These are phyloP conservation scores for Sorghum bicolor DNA, from an alignment of 176 grass and related monocot species.

Conservation along the genomic window DNA sequence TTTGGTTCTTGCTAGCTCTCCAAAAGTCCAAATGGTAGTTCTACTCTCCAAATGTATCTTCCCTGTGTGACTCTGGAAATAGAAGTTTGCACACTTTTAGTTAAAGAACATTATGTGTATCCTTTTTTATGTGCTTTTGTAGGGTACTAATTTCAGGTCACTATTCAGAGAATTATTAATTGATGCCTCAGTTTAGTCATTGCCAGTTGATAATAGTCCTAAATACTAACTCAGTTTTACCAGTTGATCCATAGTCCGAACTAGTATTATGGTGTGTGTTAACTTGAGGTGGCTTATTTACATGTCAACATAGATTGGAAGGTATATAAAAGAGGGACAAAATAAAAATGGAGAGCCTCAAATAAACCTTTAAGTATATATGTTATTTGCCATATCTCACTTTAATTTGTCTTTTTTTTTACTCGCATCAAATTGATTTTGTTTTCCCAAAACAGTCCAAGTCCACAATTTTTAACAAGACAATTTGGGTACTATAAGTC, in stretches of 20 bases:
- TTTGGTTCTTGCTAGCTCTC: not conserved
- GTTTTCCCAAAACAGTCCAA: not conserved
- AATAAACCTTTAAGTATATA: too few relatives aligned
- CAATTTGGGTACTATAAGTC: too few relatives aligned
- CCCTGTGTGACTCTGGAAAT: not conserved
- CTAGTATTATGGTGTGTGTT: not conserved
- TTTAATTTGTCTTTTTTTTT: too few relatives aligned
- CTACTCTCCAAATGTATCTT: not conserved
- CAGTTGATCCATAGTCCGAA: not conserved
- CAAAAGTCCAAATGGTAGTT: not conserved
- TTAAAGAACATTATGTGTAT: not conserved
- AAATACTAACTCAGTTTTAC: not conserved
- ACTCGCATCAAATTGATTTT: not conserved
- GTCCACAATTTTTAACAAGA: too few relatives aligned
- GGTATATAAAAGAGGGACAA: not conserved
- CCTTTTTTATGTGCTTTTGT: not conserved
- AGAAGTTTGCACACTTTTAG: not conserved
- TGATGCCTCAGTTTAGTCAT: not conserved
- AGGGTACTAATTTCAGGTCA: not conserved
- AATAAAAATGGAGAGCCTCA: not conserved
- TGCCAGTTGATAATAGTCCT: not conserved
- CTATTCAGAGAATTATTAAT: not conserved
- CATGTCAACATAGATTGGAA: not conserved
- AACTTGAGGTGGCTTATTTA: not conserved
- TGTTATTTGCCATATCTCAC: too few relatives aligned